These are phyloP conservation scores for Shiraia bambusicola DNA, from an alignment of 2,329 filamentous ascomycete genomes.

Conservation along the genomic window DNA sequence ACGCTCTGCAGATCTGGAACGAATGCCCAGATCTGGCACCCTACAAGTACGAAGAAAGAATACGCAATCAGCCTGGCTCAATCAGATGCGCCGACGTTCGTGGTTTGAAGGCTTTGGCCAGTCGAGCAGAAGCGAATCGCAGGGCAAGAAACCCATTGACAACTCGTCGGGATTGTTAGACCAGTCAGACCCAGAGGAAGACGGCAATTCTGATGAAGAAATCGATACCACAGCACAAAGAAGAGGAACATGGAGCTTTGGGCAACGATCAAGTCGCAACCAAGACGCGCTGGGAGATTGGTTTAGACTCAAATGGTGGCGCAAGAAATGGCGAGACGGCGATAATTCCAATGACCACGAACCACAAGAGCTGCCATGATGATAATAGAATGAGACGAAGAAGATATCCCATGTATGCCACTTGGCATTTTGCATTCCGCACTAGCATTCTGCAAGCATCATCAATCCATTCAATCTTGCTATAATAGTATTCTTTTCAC, in stretches of 20 bases:
- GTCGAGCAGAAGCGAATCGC: slow-evolving; percentile 27
- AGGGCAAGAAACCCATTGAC: slow-evolving; percentile 31
- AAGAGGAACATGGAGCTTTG: slow-evolving; percentile 32
- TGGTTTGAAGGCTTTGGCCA: slow-evolving; percentile 39
- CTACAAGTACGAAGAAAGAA: slow-evolving; percentile 32
- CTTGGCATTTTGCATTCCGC: too few relatives aligned
- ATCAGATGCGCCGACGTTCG: slow-evolving; percentile 39
- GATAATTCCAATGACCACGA: too few relatives aligned
- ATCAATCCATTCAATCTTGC: too few relatives aligned
- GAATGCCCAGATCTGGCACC: slow-evolving; percentile 38
- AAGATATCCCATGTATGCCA: slow-evolving; percentile 7
- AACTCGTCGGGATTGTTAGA: slow-evolving; percentile 26
- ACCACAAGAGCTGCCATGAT: too few relatives aligned
- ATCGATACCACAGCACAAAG: slow-evolving; percentile 14
- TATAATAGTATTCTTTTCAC: too few relatives aligned
- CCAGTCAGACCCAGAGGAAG: slow-evolving; percentile 34
- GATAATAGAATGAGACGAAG: slow-evolving; percentile 17
- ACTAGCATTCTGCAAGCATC: too few relatives aligned
- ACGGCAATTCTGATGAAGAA: slow-evolving; percentile 29
- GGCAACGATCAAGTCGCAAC: slow-evolving; percentile 18
- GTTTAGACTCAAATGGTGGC: slow-evolving; percentile 44
- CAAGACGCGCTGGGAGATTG: slow-evolving; percentile 37
- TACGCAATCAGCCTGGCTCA: slow-evolving; percentile 33
- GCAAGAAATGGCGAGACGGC: slow-evolving; percentile 36
- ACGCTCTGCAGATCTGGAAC: slow-evolving; percentile 34